phyloP scores from a whole-genome alignment of 305 asterid species.

The Nicotiana rustica region DNA sequence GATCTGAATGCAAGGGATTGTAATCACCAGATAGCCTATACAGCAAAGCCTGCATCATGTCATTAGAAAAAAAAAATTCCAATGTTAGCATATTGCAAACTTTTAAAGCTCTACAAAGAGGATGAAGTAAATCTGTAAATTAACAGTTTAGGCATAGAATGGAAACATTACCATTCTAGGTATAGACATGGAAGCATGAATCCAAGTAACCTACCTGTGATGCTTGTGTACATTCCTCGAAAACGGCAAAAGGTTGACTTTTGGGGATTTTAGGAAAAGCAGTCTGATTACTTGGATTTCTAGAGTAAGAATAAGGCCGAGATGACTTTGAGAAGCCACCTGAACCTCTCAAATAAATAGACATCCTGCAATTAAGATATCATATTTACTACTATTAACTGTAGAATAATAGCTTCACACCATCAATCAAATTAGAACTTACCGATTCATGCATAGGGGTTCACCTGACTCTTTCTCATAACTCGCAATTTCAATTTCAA shows the following conservation, averaged over 20 bases:
- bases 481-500: constrained; percentile 72
- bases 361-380: constrained; percentile 50
- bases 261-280: constrained; percentile 58
- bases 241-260: constrained; percentile 68
- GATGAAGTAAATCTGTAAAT: neutral
- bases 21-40: constrained; percentile 95
- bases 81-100: constrained; percentile 11
- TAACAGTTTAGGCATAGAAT: neutral
- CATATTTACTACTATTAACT: constrained; percentile 39
- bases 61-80: constrained; percentile 34
- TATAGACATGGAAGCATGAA: neutral
- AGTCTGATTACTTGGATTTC: constrained; percentile 55
- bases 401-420: constrained; percentile 19
- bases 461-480: constrained; percentile 77
- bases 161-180: neutral
- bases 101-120: neutral
- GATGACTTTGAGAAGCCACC: constrained; percentile 95
- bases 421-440: constrained; percentile 35
- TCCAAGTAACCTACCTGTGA: constrained; percentile 66
- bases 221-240: constrained; percentile 75
- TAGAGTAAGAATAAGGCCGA: constrained; percentile 61
- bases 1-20: constrained; percentile 96
- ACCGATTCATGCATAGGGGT: constrained; percentile 85
- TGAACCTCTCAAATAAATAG: constrained; percentile 77
- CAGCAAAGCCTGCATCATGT: constrained; percentile 77